Percentiles rank a stretch among this genome's conserved stretches.
Conservation (phyloP, 2,329 filamentous ascomycete genomes). For the Alternaria gansuensis region DNA sequence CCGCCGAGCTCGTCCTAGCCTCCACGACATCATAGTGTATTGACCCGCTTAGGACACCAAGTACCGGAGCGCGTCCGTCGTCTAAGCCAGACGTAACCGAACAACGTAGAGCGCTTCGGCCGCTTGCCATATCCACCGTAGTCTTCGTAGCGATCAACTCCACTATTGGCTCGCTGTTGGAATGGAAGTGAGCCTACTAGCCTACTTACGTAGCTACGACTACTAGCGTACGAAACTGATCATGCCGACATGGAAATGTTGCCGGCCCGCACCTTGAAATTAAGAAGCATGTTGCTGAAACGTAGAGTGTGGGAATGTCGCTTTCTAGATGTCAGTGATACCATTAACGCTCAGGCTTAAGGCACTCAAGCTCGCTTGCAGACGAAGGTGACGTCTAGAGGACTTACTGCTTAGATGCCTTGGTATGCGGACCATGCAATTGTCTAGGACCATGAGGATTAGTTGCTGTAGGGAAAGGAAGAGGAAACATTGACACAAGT, state of each 20-base stretch:
- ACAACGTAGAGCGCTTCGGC: conserved; percentile 6
- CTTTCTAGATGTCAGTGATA: too few species aligned
- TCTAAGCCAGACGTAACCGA: neutral
- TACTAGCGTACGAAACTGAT: neutral
- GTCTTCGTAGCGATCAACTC: neutral
- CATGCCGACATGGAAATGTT: conserved; percentile 18
- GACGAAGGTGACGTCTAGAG: too few species aligned
- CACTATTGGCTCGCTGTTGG: conserved; percentile 23
- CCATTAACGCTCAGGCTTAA: too few species aligned
- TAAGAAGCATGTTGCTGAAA: conserved; percentile 11
- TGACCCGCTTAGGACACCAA: conserved; percentile 1
- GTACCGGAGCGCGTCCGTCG: conserved; percentile 7
- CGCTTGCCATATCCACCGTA: conserved; percentile 15
- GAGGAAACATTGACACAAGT: too few species aligned
- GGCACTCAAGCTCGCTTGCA: too few species aligned
- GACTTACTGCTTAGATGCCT: too few species aligned
- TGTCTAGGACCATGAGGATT: too few species aligned
- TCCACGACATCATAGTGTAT: neutral
- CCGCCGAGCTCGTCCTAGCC: too few species aligned
- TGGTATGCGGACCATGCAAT: too few species aligned
- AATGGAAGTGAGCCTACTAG: neutral
- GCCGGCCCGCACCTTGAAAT: conserved; percentile 20
- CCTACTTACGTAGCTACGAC: neutral
- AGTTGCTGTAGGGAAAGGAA: too few species aligned
- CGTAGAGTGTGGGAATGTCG: too few species aligned